Percentiles rank a stretch among this genome's conserved stretches.
Conservation (phyloP, 2,329 filamentous ascomycete genomes). For the Fusarium protoensiforme region DNA sequence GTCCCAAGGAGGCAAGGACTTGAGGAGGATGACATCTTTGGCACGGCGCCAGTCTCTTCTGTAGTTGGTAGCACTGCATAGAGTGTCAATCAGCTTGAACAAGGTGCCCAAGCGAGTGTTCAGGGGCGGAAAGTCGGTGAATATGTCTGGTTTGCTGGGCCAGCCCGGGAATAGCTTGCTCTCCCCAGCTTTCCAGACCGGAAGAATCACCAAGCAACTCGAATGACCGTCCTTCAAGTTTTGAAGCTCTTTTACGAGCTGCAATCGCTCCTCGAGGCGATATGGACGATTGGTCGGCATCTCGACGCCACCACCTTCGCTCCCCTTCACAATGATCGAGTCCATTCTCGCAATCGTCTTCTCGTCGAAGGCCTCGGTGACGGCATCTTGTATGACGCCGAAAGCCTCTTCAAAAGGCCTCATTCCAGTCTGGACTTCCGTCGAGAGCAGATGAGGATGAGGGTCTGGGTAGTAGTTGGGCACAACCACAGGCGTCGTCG, state of each 20-base stretch:
- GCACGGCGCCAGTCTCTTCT: not conserved
- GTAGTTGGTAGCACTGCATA: not conserved
- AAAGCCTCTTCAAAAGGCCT: not conserved
- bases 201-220: not conserved
- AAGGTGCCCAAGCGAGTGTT: not conserved
- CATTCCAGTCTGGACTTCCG: not conserved
- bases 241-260: not conserved
- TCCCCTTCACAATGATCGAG: conserved; percentile 1
- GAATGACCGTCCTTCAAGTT: not conserved
- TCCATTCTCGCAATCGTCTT: not conserved
- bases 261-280: not conserved
- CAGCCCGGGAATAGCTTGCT: not conserved
- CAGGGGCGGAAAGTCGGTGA: not conserved
- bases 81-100: not conserved
- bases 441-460: conserved; percentile 13
- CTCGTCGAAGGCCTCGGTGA: conserved; percentile 10
- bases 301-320: not conserved
- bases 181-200: not conserved
- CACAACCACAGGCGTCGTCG: conserved; percentile 21
- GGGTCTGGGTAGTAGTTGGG: conserved; percentile 32
- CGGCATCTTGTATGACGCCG: not conserved
- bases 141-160: not conserved
- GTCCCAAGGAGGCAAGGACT: conserved; percentile 2
- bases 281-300: not conserved
- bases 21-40: conserved; percentile 24